Percentiles rank a stretch among this genome's conserved stretches.
Evolutionary conservation across 352 stramenopile species (phyloP).

Genomic region (Globisporangium carolinianum): DNA sequence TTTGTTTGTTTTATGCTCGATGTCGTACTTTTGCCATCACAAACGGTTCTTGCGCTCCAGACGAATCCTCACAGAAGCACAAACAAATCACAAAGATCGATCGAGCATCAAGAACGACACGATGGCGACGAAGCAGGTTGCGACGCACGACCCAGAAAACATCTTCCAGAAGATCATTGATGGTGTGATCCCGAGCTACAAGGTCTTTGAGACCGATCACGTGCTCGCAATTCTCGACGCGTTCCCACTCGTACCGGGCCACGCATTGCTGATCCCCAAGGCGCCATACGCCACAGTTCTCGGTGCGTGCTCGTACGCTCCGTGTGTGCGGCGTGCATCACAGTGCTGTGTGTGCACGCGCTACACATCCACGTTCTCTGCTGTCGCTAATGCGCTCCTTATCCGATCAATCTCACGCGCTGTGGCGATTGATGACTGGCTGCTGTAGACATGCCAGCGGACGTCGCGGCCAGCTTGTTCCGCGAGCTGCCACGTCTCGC

Average conservation of each 20-base stretch:
- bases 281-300: slow-evolving; percentile 58
- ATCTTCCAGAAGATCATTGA: slow-evolving; percentile 83
- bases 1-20: too few species aligned
- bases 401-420: neutral
- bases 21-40: too few species aligned
- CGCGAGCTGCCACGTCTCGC: slow-evolving; percentile 65
- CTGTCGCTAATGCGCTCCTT: neutral
- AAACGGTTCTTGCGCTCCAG: too few species aligned
- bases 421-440: neutral
- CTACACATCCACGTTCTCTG: neutral
- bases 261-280: slow-evolving; percentile 75
- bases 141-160: slow-evolving; percentile 65
- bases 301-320: slow-evolving; percentile 16
- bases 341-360: neutral
- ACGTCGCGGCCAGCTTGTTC: slow-evolving; percentile 66
- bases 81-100: neutral
- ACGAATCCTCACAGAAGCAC: too few species aligned
- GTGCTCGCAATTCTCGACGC: slow-evolving; percentile 79
- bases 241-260: slow-evolving; percentile 58
- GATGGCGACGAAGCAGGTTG: neutral
- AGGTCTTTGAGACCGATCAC: slow-evolving; percentile 85
- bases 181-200: slow-evolving; percentile 64
- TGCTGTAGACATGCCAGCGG: slow-evolving; percentile 49
- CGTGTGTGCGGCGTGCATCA: neutral
- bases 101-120: neutral